A percentile compares a stretch with the other conserved stretches of the same genome.
Evolutionary conservation across 2,329 filamentous ascomycete species (phyloP).

Genomic region (Thelonectria rubi): DNA sequence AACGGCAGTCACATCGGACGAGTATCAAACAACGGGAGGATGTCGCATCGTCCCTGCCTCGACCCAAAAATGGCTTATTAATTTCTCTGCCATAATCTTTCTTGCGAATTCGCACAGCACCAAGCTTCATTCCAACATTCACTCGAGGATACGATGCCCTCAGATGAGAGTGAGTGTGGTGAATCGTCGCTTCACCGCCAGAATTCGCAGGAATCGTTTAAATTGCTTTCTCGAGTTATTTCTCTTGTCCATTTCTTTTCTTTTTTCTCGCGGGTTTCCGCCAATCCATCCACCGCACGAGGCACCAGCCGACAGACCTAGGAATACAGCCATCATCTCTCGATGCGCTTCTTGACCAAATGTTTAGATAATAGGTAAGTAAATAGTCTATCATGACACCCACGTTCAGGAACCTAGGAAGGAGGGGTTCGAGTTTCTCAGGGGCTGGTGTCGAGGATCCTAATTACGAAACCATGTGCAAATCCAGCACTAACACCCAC

Average conservation of each 20-base stretch:
- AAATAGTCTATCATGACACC: slow-evolving; percentile 6
- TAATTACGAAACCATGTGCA: slow-evolving; percentile 5
- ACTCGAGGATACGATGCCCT: no score
- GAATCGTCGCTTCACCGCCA: not conserved
- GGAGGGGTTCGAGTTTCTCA: not conserved
- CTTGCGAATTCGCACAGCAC: no score
- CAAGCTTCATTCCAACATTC: not conserved
- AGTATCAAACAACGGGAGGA: no score
- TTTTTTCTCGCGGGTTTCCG: no score
- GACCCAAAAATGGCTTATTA: no score
- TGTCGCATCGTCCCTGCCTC: no score
- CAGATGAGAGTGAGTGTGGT: no score
- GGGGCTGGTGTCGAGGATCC: slow-evolving; percentile 16
- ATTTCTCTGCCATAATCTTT: no score
- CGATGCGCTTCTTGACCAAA: not conserved
- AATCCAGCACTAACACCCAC: slow-evolving; percentile 4
- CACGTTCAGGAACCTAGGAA: slow-evolving; percentile 16
- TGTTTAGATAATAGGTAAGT: not conserved
- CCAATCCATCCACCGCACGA: no score
- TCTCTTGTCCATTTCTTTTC: not conserved
- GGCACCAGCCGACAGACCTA: not conserved
- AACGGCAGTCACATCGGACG: no score
- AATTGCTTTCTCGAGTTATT: no score
- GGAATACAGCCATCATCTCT: slow-evolving; percentile 3
- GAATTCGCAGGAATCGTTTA: not conserved